phyloP scores from a whole-genome alignment of 1,284 basidiomycete species.

The Takashimella tepidaria region DNA sequence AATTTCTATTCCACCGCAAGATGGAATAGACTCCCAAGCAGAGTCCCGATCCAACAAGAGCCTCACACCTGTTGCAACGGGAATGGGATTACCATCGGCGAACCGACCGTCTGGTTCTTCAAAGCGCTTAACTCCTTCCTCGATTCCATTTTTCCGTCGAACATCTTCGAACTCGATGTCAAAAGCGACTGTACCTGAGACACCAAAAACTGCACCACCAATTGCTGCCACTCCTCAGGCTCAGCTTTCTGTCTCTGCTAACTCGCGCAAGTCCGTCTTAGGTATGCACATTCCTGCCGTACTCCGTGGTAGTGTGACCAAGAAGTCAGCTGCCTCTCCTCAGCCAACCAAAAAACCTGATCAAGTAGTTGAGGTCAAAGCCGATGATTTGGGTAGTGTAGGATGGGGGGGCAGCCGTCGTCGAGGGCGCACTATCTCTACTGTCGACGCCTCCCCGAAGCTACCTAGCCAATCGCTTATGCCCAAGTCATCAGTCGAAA shows the following conservation, averaged over 20 bases:
- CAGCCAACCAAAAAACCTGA: slow-evolving; percentile 10
- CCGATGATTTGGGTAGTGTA: slow-evolving; percentile 53
- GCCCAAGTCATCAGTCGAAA: slow-evolving; percentile 28
- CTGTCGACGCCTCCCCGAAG: background rate
- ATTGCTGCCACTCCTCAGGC: background rate
- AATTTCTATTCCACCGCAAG: background rate
- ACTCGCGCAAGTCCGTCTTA: slow-evolving; percentile 43
- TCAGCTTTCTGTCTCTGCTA: slow-evolving; percentile 20
- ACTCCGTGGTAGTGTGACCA: slow-evolving; percentile 73
- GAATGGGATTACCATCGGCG: slow-evolving; percentile 2
- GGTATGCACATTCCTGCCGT: slow-evolving; percentile 68
- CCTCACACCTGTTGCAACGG: slow-evolving; percentile 18
- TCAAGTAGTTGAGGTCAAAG: slow-evolving; percentile 6
- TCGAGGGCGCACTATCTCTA: background rate
- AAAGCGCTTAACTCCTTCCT: slow-evolving; percentile 79
- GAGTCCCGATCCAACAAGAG: slow-evolving; percentile 20
- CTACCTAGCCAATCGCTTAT: slow-evolving; percentile 12
- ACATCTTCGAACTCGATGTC: slow-evolving; percentile 74
- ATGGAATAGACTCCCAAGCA: background rate
- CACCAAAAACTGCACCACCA: slow-evolving; percentile 18
- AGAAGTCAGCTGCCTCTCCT: slow-evolving; percentile 29
- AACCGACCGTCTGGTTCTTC: slow-evolving; percentile 22
- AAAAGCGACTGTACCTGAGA: slow-evolving; percentile 11
- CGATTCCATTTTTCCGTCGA: slow-evolving; percentile 91
- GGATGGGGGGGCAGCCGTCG: slow-evolving; percentile 63